phyloP scores from a whole-genome alignment of 768 basidiomycete genomes.

The Russula dissimulans region DNA sequence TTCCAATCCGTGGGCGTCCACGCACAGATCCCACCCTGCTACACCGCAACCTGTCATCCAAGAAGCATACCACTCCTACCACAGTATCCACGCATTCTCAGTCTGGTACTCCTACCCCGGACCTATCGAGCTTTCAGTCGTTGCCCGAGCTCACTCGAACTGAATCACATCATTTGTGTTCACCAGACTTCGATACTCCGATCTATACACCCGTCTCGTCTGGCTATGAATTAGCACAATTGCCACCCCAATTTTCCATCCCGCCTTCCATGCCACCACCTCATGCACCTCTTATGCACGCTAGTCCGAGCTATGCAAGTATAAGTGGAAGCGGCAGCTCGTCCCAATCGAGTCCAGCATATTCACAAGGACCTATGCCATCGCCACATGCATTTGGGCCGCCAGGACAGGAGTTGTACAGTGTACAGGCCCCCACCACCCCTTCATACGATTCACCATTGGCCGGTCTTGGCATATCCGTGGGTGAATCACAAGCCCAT shows the following conservation, averaged over 20 bases:
- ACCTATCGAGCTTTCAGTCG: conserved; percentile 2
- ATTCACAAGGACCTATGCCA: conserved; percentile 13
- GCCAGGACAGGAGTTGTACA: conserved; percentile 4
- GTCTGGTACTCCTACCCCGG: conserved; percentile 10
- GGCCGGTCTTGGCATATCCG: neutral
- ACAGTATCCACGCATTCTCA: conserved; percentile 4
- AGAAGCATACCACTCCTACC: conserved; percentile 1
- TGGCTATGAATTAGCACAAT: neutral
- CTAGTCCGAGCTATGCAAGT: conserved; percentile 14
- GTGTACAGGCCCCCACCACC: neutral
- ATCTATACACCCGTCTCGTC: conserved; percentile 4
- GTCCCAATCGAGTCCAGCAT: conserved; percentile 15
- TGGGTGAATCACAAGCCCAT: conserved; percentile 8
- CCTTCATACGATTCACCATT: conserved; percentile 14
- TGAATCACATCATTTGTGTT: conserved; percentile 3
- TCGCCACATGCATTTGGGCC: conserved; percentile 14
- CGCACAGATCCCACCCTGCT: conserved; percentile 3
- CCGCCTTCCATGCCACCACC: conserved; percentile 14
- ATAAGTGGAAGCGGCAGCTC: conserved; percentile 14
- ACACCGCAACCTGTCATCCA: conserved; percentile 2
- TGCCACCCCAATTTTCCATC: neutral
- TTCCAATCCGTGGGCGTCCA: conserved; percentile 15
- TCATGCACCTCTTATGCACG: conserved; percentile 4
- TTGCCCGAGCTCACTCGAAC: conserved; percentile 3
- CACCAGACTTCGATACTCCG: conserved; percentile 3